These are phyloP conservation scores for Talaromyces proteolyticus DNA, from an alignment of 495 filamentous ascomycete species.

Conservation along the genomic window DNA sequence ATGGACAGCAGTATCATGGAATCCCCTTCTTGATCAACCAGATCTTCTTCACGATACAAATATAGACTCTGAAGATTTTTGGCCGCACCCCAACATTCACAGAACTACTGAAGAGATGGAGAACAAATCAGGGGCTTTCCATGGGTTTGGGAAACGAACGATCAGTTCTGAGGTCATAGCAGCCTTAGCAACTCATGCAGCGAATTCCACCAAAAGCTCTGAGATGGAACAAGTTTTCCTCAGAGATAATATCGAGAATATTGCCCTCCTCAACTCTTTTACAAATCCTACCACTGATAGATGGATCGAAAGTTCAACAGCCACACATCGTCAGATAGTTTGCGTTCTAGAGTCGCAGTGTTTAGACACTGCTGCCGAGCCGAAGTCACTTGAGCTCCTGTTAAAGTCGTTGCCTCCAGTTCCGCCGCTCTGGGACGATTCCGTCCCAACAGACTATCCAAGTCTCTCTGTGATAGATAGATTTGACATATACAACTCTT, in stretches of 20 bases:
- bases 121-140: slow-evolving; percentile 22
- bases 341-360: slow-evolving; percentile 46
- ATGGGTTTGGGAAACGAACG: slow-evolving; percentile 41
- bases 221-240: slow-evolving; percentile 19
- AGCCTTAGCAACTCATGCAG: slow-evolving; percentile 45
- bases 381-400: slow-evolving; percentile 31
- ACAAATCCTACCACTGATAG: slow-evolving; percentile 14
- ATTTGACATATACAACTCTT: slow-evolving; percentile 31
- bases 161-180: slow-evolving; percentile 54
- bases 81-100: slow-evolving; percentile 24
- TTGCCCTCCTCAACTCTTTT: slow-evolving; percentile 18
- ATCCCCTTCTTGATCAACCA: slow-evolving; percentile 20
- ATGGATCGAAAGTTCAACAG: slow-evolving; percentile 17
- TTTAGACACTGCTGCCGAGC: slow-evolving; percentile 29
- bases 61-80: slow-evolving; percentile 25
- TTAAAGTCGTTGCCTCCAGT: slow-evolving; percentile 24
- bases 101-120: slow-evolving; percentile 8
- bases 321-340: slow-evolving; percentile 38
- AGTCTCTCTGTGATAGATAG: slow-evolving; percentile 17
- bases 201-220: slow-evolving; percentile 30
- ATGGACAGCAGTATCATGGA: slow-evolving; percentile 36
- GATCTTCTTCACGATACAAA: slow-evolving; percentile 25
- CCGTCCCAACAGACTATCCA: slow-evolving; percentile 12
- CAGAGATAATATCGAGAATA: slow-evolving; percentile 14
- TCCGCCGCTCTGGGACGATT: slow-evolving; percentile 29